Evolutionary conservation across 306 rosid genomes (phyloP).

Genomic region (Canavalia ensiformis): DNA sequence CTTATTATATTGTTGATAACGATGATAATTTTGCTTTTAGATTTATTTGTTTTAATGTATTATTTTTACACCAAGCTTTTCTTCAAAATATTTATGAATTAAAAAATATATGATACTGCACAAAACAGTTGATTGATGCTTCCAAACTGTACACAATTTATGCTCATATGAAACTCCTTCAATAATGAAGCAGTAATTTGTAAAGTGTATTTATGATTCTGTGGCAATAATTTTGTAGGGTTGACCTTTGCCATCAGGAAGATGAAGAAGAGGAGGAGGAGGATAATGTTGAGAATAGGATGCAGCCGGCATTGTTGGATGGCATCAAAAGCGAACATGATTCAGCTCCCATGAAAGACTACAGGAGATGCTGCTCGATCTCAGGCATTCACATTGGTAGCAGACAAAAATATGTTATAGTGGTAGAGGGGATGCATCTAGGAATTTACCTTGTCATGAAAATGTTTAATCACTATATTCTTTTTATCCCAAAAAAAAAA

Average conservation of each 20-base stretch:
- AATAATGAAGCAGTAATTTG: constrained; percentile 39
- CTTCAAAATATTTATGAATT: not conserved
- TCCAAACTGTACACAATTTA: not conserved
- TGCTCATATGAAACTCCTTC: not conserved
- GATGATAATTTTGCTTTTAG: not conserved
- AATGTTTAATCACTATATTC: not conserved
- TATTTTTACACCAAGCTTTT: not conserved
- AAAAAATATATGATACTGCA: not conserved
- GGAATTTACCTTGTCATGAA: not conserved
- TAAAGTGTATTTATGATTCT: constrained; percentile 47
- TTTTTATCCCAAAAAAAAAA: not conserved
- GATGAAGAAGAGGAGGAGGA: constrained; percentile 76
- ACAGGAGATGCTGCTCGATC: constrained; percentile 65
- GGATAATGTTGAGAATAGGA: constrained; percentile 52
- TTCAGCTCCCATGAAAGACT: constrained; percentile 49
- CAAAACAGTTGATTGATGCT: not conserved
- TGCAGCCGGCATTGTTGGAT: constrained; percentile 61
- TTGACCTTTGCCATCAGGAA: constrained; percentile 85
- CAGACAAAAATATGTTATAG: constrained; percentile 69
- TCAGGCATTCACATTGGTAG: constrained; percentile 66
- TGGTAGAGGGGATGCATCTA: constrained; percentile 53
- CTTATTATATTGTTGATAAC: not conserved
- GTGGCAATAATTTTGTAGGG: constrained; percentile 67
- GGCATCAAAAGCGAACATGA: constrained; percentile 49
- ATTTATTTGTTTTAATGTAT: not conserved